phyloP scores from a whole-genome alignment of 1,284 basidiomycete genomes.

The Malassezia furfur region DNA sequence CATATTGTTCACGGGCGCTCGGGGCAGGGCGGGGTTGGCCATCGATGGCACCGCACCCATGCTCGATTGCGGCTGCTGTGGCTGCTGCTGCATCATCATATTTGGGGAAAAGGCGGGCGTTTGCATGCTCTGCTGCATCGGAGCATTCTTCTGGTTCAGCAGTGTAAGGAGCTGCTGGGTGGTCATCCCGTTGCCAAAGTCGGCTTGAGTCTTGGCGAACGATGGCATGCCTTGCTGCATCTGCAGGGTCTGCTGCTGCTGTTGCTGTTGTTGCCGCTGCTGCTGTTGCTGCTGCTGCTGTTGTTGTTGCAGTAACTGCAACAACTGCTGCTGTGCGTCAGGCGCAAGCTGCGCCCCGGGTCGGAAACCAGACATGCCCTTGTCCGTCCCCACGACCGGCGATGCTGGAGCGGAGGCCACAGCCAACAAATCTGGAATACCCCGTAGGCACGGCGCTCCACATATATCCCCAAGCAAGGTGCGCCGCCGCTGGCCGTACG shows the following conservation, averaged over 20 bases:
- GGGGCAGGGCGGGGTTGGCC: background rate
- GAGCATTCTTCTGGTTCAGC: conserved; percentile 2
- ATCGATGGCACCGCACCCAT: background rate
- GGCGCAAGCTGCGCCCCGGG: background rate
- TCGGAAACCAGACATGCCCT: background rate
- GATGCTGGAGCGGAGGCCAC: too few relatives aligned
- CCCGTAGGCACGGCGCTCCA: too few relatives aligned
- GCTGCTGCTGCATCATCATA: background rate
- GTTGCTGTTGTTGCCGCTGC: conserved; percentile 18
- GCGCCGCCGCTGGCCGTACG: too few relatives aligned
- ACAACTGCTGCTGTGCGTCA: conserved; percentile 23
- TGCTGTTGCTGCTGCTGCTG: conserved; percentile 22
- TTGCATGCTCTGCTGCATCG: background rate
- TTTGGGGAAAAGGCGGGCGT: background rate
- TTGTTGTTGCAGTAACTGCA: conserved; percentile 25
- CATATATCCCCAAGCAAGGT: too few relatives aligned
- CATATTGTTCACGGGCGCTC: background rate
- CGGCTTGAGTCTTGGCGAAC: conserved; percentile 18
- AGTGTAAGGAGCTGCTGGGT: conserved; percentile 19
- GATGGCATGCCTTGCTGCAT: background rate
- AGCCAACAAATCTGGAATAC: too few relatives aligned
- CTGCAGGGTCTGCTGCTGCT: background rate
- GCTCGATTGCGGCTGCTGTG: background rate
- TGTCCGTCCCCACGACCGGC: background rate
- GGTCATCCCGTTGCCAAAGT: conserved; percentile 14